A percentile compares a stretch with the other conserved stretches of the same genome.
phyloP scores from a whole-genome alignment of 1,284 basidiomycete species.

The Stygiomarasmius scandens region DNA sequence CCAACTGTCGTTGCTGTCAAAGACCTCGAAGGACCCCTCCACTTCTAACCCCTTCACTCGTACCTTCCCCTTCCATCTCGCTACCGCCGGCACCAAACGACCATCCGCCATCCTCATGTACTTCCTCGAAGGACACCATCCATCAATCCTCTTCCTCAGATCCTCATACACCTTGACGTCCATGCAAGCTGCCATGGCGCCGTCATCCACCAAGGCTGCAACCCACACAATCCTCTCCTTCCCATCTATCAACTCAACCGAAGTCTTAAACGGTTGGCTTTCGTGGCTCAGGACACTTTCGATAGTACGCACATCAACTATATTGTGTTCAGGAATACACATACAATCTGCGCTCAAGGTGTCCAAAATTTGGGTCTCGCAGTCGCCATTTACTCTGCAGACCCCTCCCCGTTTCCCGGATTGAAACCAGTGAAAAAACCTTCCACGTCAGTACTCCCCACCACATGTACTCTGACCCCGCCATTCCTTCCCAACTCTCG shows the following conservation, averaged over 20 bases:
- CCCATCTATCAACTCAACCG: not conserved
- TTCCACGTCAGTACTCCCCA: not conserved
- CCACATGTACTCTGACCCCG: not conserved
- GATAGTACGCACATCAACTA: conserved; percentile 10
- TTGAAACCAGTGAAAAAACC: not conserved
- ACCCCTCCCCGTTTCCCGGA: conserved; percentile 4
- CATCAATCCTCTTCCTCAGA: conserved; percentile 16
- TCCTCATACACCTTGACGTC: conserved; percentile 19
- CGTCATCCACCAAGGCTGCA: conserved; percentile 29
- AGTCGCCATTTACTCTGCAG: not conserved
- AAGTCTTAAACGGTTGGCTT: not conserved
- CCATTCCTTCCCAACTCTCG: not conserved
- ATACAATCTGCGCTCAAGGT: not conserved
- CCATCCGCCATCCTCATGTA: conserved; percentile 33
- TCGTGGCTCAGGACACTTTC: not conserved
- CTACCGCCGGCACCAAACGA: conserved; percentile 23
- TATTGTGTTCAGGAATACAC: not conserved
- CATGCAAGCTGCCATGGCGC: conserved; percentile 32
- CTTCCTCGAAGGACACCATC: conserved; percentile 17
- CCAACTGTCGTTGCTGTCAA: conserved; percentile 34
- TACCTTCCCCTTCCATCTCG: conserved; percentile 28
- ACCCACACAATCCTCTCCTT: conserved; percentile 1
- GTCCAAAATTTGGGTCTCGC: not conserved
- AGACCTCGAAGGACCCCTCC: conserved; percentile 31
- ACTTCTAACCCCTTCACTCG: conserved; percentile 16